phyloP scores from a whole-genome alignment of 768 basidiomycete species.

The Kwoniella bestiolae region DNA sequence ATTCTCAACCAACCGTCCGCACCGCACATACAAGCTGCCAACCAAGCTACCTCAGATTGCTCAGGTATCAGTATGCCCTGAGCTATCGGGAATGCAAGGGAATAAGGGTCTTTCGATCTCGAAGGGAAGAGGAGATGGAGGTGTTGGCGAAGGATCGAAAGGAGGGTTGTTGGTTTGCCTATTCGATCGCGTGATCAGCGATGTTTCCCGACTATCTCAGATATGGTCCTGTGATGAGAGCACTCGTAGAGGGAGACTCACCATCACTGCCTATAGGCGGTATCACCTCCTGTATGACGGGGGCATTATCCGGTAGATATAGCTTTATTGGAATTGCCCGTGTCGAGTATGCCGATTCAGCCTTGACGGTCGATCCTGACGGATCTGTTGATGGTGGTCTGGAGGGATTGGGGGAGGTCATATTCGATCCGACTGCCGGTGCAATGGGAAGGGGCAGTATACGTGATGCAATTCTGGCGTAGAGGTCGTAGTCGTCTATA shows the following conservation, averaged over 20 bases:
- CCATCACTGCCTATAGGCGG: constrained; percentile 79
- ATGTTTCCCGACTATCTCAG: too few species aligned
- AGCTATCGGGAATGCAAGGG: constrained; percentile 73
- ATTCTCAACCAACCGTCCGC: constrained; percentile 96
- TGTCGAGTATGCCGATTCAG: constrained; percentile 84
- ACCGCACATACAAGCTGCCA: constrained; percentile 87
- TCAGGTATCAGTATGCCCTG: constrained; percentile 83
- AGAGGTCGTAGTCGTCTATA: constrained; percentile 98
- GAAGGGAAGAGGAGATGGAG: constrained; percentile 78
- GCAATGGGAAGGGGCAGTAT: constrained; percentile 73
- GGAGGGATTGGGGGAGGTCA: constrained; percentile 62
- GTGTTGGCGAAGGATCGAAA: constrained; percentile 69
- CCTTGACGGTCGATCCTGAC: constrained; percentile 60
- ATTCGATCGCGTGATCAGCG: constrained; percentile 6
- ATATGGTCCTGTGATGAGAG: too few species aligned
- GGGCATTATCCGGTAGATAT: constrained; percentile 81
- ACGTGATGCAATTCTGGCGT: constrained; percentile 91
- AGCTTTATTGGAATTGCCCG: constrained; percentile 86
- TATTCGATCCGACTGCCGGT: constrained; percentile 10
- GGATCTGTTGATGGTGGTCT: constrained; percentile 65
- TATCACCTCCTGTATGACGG: constrained; percentile 86
- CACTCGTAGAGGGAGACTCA: constrained; percentile 59
- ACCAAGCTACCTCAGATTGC: constrained; percentile 90
- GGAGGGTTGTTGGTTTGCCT: constrained; percentile 76
- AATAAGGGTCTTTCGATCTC: constrained; percentile 53